Conservation (phyloP, 2,329 filamentous ascomycete species). For the Sclerotinia spermophila region DNA sequence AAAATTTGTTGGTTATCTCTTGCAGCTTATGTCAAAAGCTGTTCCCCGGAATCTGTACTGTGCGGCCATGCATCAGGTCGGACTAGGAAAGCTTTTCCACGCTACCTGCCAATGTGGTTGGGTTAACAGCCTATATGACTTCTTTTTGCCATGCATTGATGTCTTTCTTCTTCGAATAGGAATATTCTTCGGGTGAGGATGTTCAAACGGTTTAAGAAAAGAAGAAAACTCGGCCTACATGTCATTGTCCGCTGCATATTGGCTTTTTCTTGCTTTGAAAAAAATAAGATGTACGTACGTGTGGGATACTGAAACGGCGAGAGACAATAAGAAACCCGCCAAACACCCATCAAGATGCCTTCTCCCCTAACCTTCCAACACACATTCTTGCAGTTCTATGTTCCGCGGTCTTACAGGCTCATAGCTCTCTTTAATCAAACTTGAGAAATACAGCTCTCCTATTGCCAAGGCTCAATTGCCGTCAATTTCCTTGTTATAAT, state of each 20-base stretch:
- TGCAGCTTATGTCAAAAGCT: not conserved
- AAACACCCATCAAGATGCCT: not conserved
- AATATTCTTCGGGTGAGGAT: not conserved
- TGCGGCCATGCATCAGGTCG: not conserved
- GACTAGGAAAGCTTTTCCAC: not conserved
- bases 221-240: not conserved
- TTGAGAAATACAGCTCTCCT: not conserved
- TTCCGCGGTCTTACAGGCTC: no score
- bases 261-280: not conserved
- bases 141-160: not conserved
- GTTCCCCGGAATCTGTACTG: not conserved
- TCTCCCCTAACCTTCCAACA: not conserved
- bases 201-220: not conserved
- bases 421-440: not conserved
- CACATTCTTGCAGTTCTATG: not conserved
- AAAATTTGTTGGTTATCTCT: not conserved
- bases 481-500: not conserved
- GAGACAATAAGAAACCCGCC: not conserved
- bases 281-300: not conserved
- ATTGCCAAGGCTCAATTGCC: not conserved
- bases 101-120: not conserved
- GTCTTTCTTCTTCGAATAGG: not conserved
- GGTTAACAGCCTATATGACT: no score
- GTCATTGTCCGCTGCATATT: not conserved
- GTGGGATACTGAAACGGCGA: not conserved